Base-by-base conservation (phyloP, 2,329 filamentous ascomycete genomes). In the Fonsecaea nubica region DNA sequence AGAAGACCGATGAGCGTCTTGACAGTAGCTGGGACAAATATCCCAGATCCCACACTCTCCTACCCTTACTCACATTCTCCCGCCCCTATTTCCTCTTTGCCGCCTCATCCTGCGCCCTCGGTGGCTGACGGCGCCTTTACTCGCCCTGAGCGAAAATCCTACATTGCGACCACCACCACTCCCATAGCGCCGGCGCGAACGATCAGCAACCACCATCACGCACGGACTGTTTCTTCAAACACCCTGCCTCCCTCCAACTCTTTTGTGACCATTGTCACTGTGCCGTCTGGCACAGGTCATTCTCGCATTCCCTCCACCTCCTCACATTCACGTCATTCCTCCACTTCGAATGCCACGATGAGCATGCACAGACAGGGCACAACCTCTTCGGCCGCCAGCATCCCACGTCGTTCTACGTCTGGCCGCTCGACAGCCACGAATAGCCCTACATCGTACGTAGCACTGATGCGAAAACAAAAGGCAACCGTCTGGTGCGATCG, bases 401-500 rank as follows among this genome's bases (percentile, higher is more conserved):
- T 72, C 9, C 70, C 71, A 21, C 71, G 72, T n/a, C 71, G 72
- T 18, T 73, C 71, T 8, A 74, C 72, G 4, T 74, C 72, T 3
- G 64, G 67, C 40, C 71, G 72, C 36, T 74, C 72, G 6, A 69
- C 66, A 15, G 40, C 69, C 36, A 72, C 69, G n/a, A 70, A 70
- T 53, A 71, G 65, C 50, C 72, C 72, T 15, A 74, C 72, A 10
- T 74, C 72, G 71, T 99, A 99, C 79, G 95, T 99, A 59, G 93
- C 95, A 40, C 85, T 97, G n/a, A 90, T 99, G 81, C 89, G 95
- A 69, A 94, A 93, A 77, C 95, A 99, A 80, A 98, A 98, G 78
- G 95, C 93, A 36, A 99, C 95, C 0, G 95, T 99, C 4, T 99
- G 95, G 95, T 97, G 93, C 81, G 95, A 98, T 76, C 90, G 93